Base-by-base conservation (phyloP, 1,139 yeast genomes). In the Groenewaldozyma sp. region DNA sequence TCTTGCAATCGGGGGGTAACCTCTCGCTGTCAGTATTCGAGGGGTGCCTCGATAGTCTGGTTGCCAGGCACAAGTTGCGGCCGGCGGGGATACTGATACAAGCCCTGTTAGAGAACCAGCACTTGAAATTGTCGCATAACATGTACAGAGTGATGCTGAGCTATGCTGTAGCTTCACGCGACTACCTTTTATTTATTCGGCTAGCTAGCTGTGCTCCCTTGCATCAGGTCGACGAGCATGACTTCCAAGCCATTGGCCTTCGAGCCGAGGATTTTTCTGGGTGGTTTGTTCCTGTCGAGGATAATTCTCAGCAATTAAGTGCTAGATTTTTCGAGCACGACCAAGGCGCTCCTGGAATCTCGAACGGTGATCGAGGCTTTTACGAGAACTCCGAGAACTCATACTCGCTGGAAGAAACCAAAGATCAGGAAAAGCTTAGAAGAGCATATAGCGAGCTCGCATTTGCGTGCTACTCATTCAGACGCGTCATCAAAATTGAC, bases 381-480 rank as follows among this genome's bases (percentile, higher is more conserved):
- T 29, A 29, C 18, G 22, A 29, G 11, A 29, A 29, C 20, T 22
- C 26, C 26, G 11, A 7, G 11, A 22, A 22, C 7, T 7, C 26
- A 7, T 22, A 22, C 26, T n/a, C n/a, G n/a, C n/a, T n/a, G n/a
- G 10, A 22, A 11, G 33, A 29, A 14, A 29, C 33, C 6, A 14
- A 14, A 7, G 20, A 14, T 9, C 20, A 18, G 11, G 6, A 16
- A 14, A 29, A 29, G 18, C 7, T 29, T 4, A 19, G 33, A 5
- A 29, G 18, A 14, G 20, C 33, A 9, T 9, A 16, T 7, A 14
- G 13, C 22, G 5, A 47, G 2, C 42, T 52, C 7, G 44, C 47
- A 7, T 44, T 48, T 18, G 57, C 57, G 2, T 44, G 52, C 34
- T 45, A 37, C 40, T 42, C 42, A 31, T 53, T 53, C 40, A 42